A percentile compares a stretch with the other conserved stretches of the same genome.
Conservation (phyloP, 2,329 filamentous ascomycete species). For the Drechslerella stenobrocha region DNA sequence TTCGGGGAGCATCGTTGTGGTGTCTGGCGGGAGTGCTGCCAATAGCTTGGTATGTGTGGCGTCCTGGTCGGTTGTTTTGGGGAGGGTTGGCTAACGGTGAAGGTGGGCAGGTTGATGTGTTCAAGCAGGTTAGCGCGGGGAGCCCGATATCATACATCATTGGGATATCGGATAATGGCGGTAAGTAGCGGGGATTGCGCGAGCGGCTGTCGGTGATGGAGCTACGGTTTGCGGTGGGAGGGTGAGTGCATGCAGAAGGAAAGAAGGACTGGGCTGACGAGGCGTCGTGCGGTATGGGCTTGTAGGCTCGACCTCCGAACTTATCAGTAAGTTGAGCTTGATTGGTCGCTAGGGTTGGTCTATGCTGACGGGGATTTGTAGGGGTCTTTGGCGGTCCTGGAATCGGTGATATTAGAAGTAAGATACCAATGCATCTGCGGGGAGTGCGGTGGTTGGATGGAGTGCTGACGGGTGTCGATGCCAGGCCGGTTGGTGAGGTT, state of each 20-base stretch:
- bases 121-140: constrained; percentile 41
- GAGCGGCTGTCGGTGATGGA: too few species aligned
- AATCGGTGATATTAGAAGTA: constrained; percentile 75
- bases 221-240: too few species aligned
- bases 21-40: constrained; percentile 44
- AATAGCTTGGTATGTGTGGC: constrained; percentile 38
- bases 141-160: constrained; percentile 69
- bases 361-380: constrained; percentile 62
- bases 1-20: constrained; percentile 29
- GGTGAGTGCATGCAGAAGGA: neutral
- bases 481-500: constrained; percentile 83
- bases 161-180: constrained; percentile 93
- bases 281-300: too few species aligned
- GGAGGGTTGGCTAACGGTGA: neutral
- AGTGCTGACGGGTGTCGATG: neutral
- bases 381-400: constrained; percentile 92
- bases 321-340: constrained; percentile 48
- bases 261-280: too few species aligned
- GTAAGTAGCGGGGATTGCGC: too few species aligned
- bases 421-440: too few species aligned
- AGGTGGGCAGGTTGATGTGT: constrained; percentile 29
- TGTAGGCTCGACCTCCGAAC: constrained; percentile 75
- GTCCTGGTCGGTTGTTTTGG: neutral
- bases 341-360: too few species aligned
- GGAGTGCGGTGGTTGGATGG: too few species aligned